A percentile compares a stretch with the other conserved stretches of the same genome.
Evolutionary conservation across 192 early-diverging fungal species (phyloP).

Genomic region (Coemansia sp.): DNA sequence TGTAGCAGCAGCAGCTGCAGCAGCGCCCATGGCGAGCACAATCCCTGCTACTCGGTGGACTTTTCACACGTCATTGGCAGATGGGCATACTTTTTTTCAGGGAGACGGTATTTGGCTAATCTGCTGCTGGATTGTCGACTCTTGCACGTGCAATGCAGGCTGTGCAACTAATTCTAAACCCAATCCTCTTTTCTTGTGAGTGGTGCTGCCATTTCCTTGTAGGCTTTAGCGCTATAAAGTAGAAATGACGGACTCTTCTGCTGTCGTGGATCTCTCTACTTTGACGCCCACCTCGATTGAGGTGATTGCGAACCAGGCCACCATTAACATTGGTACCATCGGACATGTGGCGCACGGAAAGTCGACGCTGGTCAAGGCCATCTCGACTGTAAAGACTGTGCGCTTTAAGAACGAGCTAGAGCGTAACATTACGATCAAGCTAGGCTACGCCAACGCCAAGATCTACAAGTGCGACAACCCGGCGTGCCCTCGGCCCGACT

Average conservation of each 20-base stretch:
- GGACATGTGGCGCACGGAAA: constrained; percentile 99
- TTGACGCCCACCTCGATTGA: constrained; percentile 66
- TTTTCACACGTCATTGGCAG: not conserved
- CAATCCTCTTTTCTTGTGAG: not conserved
- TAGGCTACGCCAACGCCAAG: constrained; percentile 99
- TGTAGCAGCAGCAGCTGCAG: constrained; percentile 5
- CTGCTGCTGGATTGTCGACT: not conserved
- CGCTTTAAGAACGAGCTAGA: constrained; percentile 98
- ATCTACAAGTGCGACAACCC: constrained; percentile 97
- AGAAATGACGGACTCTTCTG: constrained; percentile 27
- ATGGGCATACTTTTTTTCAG: not conserved
- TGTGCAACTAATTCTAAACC: not conserved
- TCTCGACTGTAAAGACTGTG: constrained; percentile 97
- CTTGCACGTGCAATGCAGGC: not conserved
- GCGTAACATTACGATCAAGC: constrained; percentile 99
- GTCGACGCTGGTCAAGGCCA: constrained; percentile 98
- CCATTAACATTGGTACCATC: constrained; percentile 99
- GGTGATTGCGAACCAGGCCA: constrained; percentile 97
- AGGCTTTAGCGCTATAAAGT: constrained; percentile 1
- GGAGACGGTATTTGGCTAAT: not conserved
- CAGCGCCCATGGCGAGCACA: constrained; percentile 8
- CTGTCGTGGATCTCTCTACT: constrained; percentile 35
- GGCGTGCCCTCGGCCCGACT: constrained; percentile 93
- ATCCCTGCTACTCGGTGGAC: not conserved
- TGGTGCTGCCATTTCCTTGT: not conserved